A percentile compares a stretch with the other conserved stretches of the same genome.
phyloP scores from a whole-genome alignment of 2,329 filamentous ascomycete species.

The Fusarium sp. region DNA sequence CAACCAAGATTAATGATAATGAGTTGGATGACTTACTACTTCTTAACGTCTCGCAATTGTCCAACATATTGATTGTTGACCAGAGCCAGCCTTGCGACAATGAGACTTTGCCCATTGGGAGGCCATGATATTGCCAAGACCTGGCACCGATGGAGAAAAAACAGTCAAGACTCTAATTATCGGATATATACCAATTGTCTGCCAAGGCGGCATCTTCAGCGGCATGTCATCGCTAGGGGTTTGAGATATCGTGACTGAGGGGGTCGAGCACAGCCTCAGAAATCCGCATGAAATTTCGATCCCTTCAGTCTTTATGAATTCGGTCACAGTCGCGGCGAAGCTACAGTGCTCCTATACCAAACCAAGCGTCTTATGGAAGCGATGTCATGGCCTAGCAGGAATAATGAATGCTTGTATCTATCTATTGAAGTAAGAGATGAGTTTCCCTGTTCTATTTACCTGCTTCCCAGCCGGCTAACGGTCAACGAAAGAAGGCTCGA shows the following conservation, averaged over 20 bases:
- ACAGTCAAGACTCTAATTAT: background rate
- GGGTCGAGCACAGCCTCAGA: slow-evolving; percentile 5
- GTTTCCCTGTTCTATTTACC: background rate
- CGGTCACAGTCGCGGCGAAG: background rate
- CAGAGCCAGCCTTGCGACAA: background rate
- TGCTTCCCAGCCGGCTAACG: background rate
- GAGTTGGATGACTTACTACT: slow-evolving; percentile 37
- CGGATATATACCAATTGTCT: background rate
- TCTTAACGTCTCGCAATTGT: background rate
- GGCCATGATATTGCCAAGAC: slow-evolving; percentile 10
- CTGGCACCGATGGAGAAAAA: slow-evolving; percentile 2
- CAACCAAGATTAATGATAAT: slow-evolving; percentile 45
- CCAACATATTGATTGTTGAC: background rate
- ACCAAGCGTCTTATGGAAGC: background rate
- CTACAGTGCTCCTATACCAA: background rate
- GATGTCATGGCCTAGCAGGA: background rate
- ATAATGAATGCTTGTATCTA: background rate
- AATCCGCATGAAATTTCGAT: background rate
- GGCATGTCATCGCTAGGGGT: slow-evolving; percentile 11
- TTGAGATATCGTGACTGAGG: slow-evolving; percentile 8
- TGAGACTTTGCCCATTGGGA: background rate
- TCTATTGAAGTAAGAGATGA: background rate
- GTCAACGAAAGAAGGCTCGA: background rate
- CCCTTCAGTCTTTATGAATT: background rate
- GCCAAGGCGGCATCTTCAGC: slow-evolving; percentile 16